Conservation (phyloP, 768 basidiomycete genomes). For the Phylloporus arenicola region DNA sequence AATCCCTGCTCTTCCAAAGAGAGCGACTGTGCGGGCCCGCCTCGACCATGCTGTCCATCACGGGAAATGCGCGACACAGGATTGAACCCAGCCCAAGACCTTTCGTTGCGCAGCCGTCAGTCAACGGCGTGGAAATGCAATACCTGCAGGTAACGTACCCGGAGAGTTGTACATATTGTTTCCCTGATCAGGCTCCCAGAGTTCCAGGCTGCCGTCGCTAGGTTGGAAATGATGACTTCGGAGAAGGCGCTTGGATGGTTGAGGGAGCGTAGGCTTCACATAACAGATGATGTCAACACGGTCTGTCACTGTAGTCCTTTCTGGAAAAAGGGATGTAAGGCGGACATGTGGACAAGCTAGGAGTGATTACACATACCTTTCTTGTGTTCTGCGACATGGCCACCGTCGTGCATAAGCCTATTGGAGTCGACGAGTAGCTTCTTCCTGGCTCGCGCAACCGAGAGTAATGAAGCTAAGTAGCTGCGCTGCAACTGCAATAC, state of each 20-base stretch:
- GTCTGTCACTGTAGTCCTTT: conserved; percentile 67
- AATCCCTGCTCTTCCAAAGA: conserved; percentile 59
- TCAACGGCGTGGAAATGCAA: background rate
- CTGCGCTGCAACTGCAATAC: conserved; percentile 89
- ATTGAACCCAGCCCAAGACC: conserved; percentile 67
- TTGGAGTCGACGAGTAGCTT: conserved; percentile 84
- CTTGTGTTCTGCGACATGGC: conserved; percentile 75
- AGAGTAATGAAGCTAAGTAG: conserved; percentile 84
- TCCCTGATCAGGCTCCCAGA: conserved; percentile 82
- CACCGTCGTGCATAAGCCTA: conserved; percentile 74
- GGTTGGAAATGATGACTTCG: conserved; percentile 62
- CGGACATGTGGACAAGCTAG: background rate
- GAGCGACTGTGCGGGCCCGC: conserved; percentile 63
- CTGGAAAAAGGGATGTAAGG: conserved; percentile 57
- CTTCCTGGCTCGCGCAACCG: conserved; percentile 67
- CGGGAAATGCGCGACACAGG: conserved; percentile 56
- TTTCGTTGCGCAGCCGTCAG: background rate
- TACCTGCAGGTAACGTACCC: conserved; percentile 32
- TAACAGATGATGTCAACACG: conserved; percentile 73
- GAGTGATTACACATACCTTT: conserved; percentile 43
- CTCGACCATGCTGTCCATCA: conserved; percentile 83
- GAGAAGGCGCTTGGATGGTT: conserved; percentile 81
- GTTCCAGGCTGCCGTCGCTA: conserved; percentile 73
- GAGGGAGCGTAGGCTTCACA: conserved; percentile 85
- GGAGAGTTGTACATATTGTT: conserved; percentile 93